Percentiles rank a stretch among this genome's conserved stretches.
Conservation (phyloP, 2,329 filamentous ascomycete species). For the Calonectria pteridis region DNA sequence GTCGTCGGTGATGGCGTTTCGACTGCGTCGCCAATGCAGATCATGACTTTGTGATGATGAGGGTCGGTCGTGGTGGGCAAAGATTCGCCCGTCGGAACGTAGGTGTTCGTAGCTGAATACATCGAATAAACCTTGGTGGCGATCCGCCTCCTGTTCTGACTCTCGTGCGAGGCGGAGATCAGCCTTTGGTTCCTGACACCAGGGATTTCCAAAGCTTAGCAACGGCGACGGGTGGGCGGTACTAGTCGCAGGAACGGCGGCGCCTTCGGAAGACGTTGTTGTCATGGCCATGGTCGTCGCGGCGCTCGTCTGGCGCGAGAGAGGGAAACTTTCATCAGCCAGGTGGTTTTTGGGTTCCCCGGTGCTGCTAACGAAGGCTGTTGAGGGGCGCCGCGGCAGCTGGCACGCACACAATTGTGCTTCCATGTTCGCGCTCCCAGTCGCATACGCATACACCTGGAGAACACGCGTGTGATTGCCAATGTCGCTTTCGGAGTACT, state of each 20-base stretch:
- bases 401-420: conserved; percentile 32
- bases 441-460: conserved; percentile 36
- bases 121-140: conserved; percentile 38
- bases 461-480: conserved; percentile 32
- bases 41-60: conserved; percentile 46
- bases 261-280: conserved; percentile 20
- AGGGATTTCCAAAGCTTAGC: conserved; percentile 25
- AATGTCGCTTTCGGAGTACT: conserved; percentile 19
- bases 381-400: conserved; percentile 33
- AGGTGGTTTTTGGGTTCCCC: conserved; percentile 30
- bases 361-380: conserved; percentile 25
- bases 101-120: conserved; percentile 39
- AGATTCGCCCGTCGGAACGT: conserved; percentile 32
- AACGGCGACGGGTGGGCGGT: conserved; percentile 19
- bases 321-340: conserved; percentile 38
- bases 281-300: conserved; percentile 39
- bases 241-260: conserved; percentile 23
- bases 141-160: conserved; percentile 25
- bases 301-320: conserved; percentile 42
- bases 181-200: conserved; percentile 35
- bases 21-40: conserved; percentile 36
- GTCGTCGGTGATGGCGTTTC: conserved; percentile 32
- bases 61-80: conserved; percentile 35
- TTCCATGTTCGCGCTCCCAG: conserved; percentile 29
- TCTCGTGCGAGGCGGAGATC: conserved; percentile 34